Evolutionary conservation across 176 grass and related monocot species (phyloP), one percentile per base, ranked within the genome.

Genomic region (Eleusine coracana): DNA sequence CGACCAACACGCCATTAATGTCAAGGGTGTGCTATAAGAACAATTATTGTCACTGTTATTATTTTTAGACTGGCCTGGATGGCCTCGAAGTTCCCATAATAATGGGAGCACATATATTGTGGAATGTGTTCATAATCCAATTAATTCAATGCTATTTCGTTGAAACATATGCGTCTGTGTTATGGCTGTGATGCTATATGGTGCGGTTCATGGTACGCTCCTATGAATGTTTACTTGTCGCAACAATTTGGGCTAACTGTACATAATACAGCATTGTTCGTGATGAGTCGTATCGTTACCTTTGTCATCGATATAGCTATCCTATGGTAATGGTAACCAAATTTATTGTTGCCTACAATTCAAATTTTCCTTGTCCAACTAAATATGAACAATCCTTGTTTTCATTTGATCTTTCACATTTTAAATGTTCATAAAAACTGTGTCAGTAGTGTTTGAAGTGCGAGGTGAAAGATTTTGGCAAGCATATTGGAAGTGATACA

Each of bases 31-130:
- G 62, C 63, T 83, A 34, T 86, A 28, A 68, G 50, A 73, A 69
- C 40, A 37, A 62, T 78, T 83, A 74, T 80, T 85, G 34, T 62
- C 58, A 36, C n/a, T 52, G 75, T 68, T 61, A 89, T 38, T 37
- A 52, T 74, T 82, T 63, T 51, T 84, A 61, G 41, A 28, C 51
- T 31, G 54, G 75, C n/a, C 39, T 79, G 34, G 39, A 50, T 21
- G 69, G 21, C 78, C 51, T 71, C 2, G 79, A 82, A 23, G 46
- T 41, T 10, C 21, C 66, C 58, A 52, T 78, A 64, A 52, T 78
- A 64, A 64, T 20, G 68, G 74, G 40, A 73, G 63, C 40, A 67
- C 38, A 66, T 88, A 38, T 52, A 76, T 65, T 40, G n/a, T 58
- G 27, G 20, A 45, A n/a, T 75, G 51, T 81, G 85, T 81, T 75